Base-by-base conservation (phyloP, 192 early-diverging fungal species). In the Geranomyces michiganensis region DNA sequence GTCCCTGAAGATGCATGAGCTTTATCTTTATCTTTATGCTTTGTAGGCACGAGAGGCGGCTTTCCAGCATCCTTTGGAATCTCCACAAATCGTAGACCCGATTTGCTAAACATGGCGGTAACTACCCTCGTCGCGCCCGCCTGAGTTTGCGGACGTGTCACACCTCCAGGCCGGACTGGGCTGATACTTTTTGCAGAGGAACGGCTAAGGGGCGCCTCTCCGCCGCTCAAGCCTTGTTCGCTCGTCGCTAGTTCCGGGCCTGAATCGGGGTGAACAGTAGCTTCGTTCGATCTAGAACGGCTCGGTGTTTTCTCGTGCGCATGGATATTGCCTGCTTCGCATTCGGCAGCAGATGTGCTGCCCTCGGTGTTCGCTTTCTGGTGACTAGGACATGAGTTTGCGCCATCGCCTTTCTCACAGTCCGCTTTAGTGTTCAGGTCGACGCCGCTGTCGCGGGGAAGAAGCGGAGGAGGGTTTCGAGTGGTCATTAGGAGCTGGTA, bases 81-180 rank as follows among this genome's bases (percentile, higher is more conserved):
- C 19, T 32, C 31, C 21, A 60, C 58, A 32, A 60, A 60, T 26
- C 31, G 58, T 8, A 60, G 8, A 8, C 58, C 58, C 15, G 17
- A 32, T 29, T 60, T 60, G 17, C 58, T 29, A 33, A 60, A 60
- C 58, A 60, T 60, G 15, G 29, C 58, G 15, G 22, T 60, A 29
- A 60, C 58, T 9, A 60, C 58, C 8, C 58, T 2, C 17, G 58
- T 53, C 15, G 51, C 24, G 7, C 51, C 24, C 9, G 56, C 14
- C 31, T 60, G 58, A 4, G 58, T 60, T 17, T 60, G 58, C 17
- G 58, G 58, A 7, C 58, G 58, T 55, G 51, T 15, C 7, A 27
- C 19, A n/a, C 26, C 26, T 27, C 6, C 51, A 3, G 14, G 26
- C 14, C 51, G 51, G 15, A 15, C 3, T 55, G 51, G 26, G 26